phyloP scores from a whole-genome alignment of 768 basidiomycete genomes.

The Suillus americanus region DNA sequence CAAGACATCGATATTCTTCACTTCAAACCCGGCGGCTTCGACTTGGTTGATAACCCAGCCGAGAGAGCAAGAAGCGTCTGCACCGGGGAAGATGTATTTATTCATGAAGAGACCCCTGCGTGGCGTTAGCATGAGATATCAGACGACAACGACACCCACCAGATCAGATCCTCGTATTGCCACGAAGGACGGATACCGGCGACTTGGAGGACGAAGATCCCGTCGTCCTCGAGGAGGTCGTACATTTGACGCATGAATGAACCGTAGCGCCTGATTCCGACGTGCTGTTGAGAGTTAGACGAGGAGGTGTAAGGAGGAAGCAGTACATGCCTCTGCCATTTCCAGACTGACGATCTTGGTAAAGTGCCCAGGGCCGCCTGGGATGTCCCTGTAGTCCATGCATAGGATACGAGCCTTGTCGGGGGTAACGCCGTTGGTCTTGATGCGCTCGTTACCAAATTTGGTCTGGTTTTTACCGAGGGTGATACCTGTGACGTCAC shows the following conservation, averaged over 20 bases:
- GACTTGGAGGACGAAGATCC: constrained; percentile 95
- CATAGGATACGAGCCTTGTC: constrained; percentile 88
- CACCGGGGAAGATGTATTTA: constrained; percentile 98
- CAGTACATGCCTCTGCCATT: constrained; percentile 83
- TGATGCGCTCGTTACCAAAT: constrained; percentile 89
- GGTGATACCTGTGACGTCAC: constrained; percentile 95
- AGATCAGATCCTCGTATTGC: constrained; percentile 98
- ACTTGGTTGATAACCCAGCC: constrained; percentile 91
- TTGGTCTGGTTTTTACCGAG: constrained; percentile 87
- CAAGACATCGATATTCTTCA: constrained; percentile 94
- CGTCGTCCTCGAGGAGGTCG: constrained; percentile 90
- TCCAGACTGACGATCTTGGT: constrained; percentile 95
- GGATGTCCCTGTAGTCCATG: constrained; percentile 91
- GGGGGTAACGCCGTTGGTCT: constrained; percentile 67
- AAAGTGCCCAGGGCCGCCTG: constrained; percentile 70
- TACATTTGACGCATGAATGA: constrained; percentile 91
- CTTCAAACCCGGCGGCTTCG: constrained; percentile 91
- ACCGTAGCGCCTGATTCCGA: constrained; percentile 90
- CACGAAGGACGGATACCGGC: constrained; percentile 93
- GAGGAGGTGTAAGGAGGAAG: neutral
- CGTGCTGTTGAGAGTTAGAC: constrained; percentile 55
- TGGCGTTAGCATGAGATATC: neutral
- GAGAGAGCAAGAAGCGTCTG: constrained; percentile 93
- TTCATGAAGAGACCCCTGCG: constrained; percentile 93
- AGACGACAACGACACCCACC: constrained; percentile 43